phyloP scores from a whole-genome alignment of 2,329 filamentous ascomycete genomes.

The Thielaviopsis musarum region DNA sequence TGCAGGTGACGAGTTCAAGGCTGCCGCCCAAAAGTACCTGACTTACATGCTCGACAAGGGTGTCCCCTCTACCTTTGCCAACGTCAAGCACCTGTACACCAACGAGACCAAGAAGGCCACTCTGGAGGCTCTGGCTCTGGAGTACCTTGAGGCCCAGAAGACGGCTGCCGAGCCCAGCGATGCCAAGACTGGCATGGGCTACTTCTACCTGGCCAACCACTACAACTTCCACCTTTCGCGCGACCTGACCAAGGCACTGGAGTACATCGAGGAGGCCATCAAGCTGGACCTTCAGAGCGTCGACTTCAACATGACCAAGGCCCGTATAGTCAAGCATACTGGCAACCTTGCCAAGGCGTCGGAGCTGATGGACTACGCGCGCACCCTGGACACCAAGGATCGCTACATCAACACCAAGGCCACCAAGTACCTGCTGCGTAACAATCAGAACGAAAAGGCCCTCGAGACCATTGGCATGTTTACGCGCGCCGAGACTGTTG shows the following conservation, averaged over 20 bases:
- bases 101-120: conserved; percentile 61
- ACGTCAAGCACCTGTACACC: conserved; percentile 82
- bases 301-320: conserved; percentile 89
- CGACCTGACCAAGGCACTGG: conserved; percentile 62
- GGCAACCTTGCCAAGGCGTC: conserved; percentile 68
- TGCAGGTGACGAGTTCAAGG: conserved; percentile 58
- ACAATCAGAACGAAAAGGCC: conserved; percentile 75
- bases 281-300: conserved; percentile 64
- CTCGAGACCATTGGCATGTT: conserved; percentile 85
- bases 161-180: conserved; percentile 43
- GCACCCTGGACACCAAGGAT: conserved; percentile 73
- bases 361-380: conserved; percentile 74
- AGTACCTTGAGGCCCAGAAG: conserved; percentile 46
- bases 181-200: conserved; percentile 25
- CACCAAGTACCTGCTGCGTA: conserved; percentile 89
- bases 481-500: conserved; percentile 75
- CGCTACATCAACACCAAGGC: conserved; percentile 98
- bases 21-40: conserved; percentile 64
- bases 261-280: conserved; percentile 72
- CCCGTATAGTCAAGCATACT: conserved; percentile 81
- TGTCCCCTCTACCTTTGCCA: conserved; percentile 89
- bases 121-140: conserved; percentile 58
- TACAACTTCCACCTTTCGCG: conserved; percentile 87
- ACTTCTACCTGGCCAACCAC: conserved; percentile 92
- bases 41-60: conserved; percentile 77